These are phyloP conservation scores for Pascua guehoae DNA, from an alignment of 1,284 basidiomycete species.

Conservation along the genomic window DNA sequence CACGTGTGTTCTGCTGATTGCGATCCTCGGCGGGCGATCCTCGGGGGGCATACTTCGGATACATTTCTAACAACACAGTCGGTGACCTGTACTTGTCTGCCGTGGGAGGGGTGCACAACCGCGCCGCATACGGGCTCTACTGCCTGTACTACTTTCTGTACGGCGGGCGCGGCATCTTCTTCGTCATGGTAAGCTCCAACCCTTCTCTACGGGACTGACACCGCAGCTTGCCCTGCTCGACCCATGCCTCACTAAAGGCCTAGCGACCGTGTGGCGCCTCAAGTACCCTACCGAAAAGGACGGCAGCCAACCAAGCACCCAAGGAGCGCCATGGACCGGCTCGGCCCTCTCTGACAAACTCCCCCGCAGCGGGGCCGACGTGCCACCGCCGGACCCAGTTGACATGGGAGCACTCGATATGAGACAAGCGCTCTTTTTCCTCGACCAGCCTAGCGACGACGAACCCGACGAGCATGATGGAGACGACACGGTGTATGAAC, in stretches of 20 bases:
- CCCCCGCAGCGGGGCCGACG: too few species aligned
- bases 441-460: too few species aligned
- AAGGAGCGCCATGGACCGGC: too few species aligned
- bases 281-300: conserved; percentile 1
- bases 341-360: too few species aligned
- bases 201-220: too few species aligned
- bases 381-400: too few species aligned
- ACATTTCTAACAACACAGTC: background rate
- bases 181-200: background rate
- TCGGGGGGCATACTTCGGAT: too few species aligned
- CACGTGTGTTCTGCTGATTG: too few species aligned
- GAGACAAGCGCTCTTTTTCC: too few species aligned
- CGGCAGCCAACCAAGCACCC: background rate
- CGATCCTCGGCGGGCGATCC: too few species aligned
- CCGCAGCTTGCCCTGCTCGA: conserved; percentile 3
- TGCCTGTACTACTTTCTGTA: conserved; percentile 15
- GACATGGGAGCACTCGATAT: too few species aligned
- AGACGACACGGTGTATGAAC: background rate
- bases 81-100: conserved; percentile 12
- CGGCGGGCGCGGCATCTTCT: conserved; percentile 9
- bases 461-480: conserved; percentile 12
- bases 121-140: conserved; percentile 10
- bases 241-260: conserved; percentile 8
- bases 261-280: conserved; percentile 1
- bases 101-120: conserved; percentile 1